Evolutionary conservation across 1,284 basidiomycete species (phyloP), one percentile per base, ranked within the genome.

Genomic region (Irpex lacteus): DNA sequence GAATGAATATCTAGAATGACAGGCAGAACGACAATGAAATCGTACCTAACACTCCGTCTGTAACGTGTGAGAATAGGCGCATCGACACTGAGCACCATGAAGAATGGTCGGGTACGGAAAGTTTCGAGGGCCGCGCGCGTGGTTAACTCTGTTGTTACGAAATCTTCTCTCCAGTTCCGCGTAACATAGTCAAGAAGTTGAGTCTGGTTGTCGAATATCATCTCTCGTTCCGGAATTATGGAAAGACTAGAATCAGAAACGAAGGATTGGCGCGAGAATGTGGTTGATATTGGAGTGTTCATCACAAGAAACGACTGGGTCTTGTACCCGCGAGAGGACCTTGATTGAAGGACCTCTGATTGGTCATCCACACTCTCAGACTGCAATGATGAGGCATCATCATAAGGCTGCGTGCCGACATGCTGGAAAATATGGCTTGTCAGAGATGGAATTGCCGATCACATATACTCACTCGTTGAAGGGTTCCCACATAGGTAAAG

Each of bases 101-200:
- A 96, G 75, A 95, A 98, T 0, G 97, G 97, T 7, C 98, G 82
- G 73, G 91, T 96, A 47, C 88, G 75, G 72, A 98, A 98, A 55
- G 83, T 78, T 63, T 83, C 82, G 50, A 96, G 81, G 15, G 88
- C 71, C n/a, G 86, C 81, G 36, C 77, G 77, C 0, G 84, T 86
- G 58, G 75, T 73, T 19, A 98, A 76, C 71, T 94, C 91, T 5
- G 84, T 82, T 0, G 95, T 98, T 36, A 98, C 95, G 71, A 91
- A 94, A 68, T 92, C 79, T 2, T 81, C 74, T 52, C 82, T 83
- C 98, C 97, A 99, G 69, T 93, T 84, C 65, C 82, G 83, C 3
- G 98, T 99, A 7, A 90, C 87, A 74, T 91, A 84, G 68, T 90
- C 84, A 44, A 99, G 82, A 63, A 98, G 77, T 3, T 82, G 77